Evolutionary conservation across 257 asterid species (phyloP), one percentile per base, ranked within the genome.

Genomic region (Nicotiana attenuata): DNA sequence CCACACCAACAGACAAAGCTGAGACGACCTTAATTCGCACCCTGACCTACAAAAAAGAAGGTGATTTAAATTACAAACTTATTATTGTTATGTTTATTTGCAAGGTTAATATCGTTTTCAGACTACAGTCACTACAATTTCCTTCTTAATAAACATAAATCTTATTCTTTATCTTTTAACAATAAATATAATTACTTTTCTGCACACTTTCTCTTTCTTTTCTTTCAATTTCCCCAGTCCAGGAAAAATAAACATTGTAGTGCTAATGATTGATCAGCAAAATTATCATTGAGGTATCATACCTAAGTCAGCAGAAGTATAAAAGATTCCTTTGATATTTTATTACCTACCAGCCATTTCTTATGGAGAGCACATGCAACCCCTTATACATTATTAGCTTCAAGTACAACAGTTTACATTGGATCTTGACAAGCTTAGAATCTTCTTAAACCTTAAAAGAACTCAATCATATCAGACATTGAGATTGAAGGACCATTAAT

Each of bases 1-100:
- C 97, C 7, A 87, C 87, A 63, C 97, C 98, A 64, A 87, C 80
- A 85, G 91, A 88, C 19, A 78, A 78, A 68, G 91, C 90, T 61
- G 96, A 88, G 56, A 94, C 89, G 35, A 93, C 96, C 89, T 92
- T 94, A 84, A 94, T 91, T 84, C 83, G 93, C 89, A 94, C 97
- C 73, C 84, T 91, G 53, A 92, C 97, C 98, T 94, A 80, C 88
- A 88, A 81, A 61, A 38, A 31, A 85, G 80, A 8, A 77, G 82
- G 83, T 61, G n/a, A 59, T 53, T 50, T 26, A 22, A 26, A 31
- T 66, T 3, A 26, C 41, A 26, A 56, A 15, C 20, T 60, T 28
- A 38, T 61, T 22, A 10, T 15, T 5, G 29, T 67, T 45, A 78
- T 64, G 66, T 50, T 66, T 26, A 50, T 50, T 78, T 22, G 75